Conservation (phyloP, 345 rosid genomes). For the Aethionema arabicum region DNA sequence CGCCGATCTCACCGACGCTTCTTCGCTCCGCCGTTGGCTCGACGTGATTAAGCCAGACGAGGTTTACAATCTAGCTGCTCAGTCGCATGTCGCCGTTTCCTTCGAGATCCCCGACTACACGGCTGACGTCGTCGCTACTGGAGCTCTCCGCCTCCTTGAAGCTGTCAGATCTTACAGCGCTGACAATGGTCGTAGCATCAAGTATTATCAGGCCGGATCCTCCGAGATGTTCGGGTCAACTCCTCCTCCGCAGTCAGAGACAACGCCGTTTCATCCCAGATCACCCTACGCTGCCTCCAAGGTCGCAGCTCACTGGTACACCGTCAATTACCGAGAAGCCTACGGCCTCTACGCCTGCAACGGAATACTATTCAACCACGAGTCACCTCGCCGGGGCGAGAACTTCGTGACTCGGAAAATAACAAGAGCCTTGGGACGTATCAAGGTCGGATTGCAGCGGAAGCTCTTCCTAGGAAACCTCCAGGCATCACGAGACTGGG, state of each 20-base stretch:
- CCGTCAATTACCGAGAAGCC: slow-evolving; percentile 83
- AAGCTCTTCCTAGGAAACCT: slow-evolving; percentile 75
- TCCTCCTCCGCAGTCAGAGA: slow-evolving; percentile 77
- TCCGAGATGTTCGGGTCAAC: slow-evolving; percentile 93
- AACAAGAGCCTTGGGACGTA: slow-evolving; percentile 79
- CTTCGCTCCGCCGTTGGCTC: slow-evolving; percentile 96
- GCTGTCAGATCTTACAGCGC: slow-evolving; percentile 86
- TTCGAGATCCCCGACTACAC: slow-evolving; percentile 98
- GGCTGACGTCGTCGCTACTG: slow-evolving; percentile 92
- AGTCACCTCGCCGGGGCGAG: slow-evolving; percentile 83
- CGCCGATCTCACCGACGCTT: slow-evolving; percentile 83
- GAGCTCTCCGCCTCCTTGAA: slow-evolving; percentile 88
- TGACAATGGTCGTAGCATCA: slow-evolving; percentile 55
- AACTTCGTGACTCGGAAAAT: slow-evolving; percentile 87
- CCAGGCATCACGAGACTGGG: slow-evolving; percentile 89
- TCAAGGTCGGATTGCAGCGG: slow-evolving; percentile 72
- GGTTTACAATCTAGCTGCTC: slow-evolving; percentile 95
- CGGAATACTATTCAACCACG: slow-evolving; percentile 88
- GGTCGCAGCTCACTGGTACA: slow-evolving; percentile 88
- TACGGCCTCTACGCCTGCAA: slow-evolving; percentile 84
- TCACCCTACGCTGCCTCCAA: slow-evolving; percentile 90
- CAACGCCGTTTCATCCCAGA: slow-evolving; percentile 75
- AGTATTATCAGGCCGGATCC: slow-evolving; percentile 85
- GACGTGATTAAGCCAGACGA: slow-evolving; percentile 83
- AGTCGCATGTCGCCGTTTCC: slow-evolving; percentile 92